Evolutionary conservation across 78 protist genomes (phyloP), one percentile per base, ranked within the genome.

Genomic region (Bigelowiella natans): DNA sequence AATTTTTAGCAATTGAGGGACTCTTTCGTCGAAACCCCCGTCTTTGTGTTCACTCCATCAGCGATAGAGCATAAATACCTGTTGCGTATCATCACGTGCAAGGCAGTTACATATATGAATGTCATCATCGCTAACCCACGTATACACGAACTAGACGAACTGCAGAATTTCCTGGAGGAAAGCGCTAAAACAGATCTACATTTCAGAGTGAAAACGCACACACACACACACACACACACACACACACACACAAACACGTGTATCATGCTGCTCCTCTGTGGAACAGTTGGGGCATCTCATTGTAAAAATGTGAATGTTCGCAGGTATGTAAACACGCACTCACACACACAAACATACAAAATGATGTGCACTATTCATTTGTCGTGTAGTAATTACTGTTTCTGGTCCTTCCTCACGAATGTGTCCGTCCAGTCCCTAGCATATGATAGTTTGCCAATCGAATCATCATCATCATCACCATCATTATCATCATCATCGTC

Each of bases 351-450:
- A 51, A 51, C 18, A 51, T 51, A 51, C 73, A 51, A 26, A 51
- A 26, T 26, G 7, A 18, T 51, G 18, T 51, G 73, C 73, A 51
- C 18, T 26, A 26, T 26, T 51, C 7, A 26, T 26, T 51, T 26
- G 7, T 26, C 18, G 18, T 51, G 73, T 51, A 51, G 18, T 26
- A 51, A 51, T 7, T 18, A 51, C 73, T 51, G 7, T 18, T 26
- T 7, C 18, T 51, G 73, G 18, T 51, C 73, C 73, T 51, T 51
- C 34, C 73, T 7, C 18, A 51, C 18, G 18, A 51, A 51, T 7
- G 73, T 51, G 73, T 51, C 73, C 73, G 73, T 51, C 73, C 73
- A 51, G 73, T 51, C 73, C n/a, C n/a, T n/a, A n/a, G n/a, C n/a
- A n/a, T n/a, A n/a, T n/a, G n/a, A n/a, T n/a, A n/a, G n/a, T n/a